Evolutionary conservation across 768 basidiomycete genomes (phyloP), one percentile per base, ranked within the genome.

Genomic region (Gloeophyllum trabeum): DNA sequence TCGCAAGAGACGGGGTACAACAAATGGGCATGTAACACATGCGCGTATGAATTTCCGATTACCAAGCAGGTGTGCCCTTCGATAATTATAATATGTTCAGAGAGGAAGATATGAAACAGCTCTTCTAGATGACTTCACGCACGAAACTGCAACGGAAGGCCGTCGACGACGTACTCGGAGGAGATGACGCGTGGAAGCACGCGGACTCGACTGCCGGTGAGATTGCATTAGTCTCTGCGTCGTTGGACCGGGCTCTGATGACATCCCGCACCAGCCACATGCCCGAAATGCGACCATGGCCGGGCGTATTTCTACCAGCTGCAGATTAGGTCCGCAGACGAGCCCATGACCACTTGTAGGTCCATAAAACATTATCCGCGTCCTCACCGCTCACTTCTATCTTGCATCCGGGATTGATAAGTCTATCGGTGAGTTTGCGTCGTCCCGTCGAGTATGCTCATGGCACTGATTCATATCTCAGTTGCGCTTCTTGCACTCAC

Each of bases 1-100:
- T 85, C 81, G 4, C 66, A 75, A 4, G 82, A 85, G 46, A 79
- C 80, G 0, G 81, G 84, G 1, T 80, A 79, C 58, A 86, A 94
- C 64, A 91, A 90, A 67, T 94, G 89, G 84, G 81, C 81, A 0
- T 97, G 92, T 57, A 86, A 87, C 51, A 80, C 84, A 1, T 98
- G 96, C 57, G 81, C 96, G 3, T 99, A 98, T 57, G 89, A 97
- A 54, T 97, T 93, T 56, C 86, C 88, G 0, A 89, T 94, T 51
- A 73, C 76, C 2, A 85, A 90, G 54, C 86, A 87, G 64, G 88
- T 81, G 3, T 23, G 66, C 47, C 21, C 13, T 13, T 35, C 23
- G 49, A n/a, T n/a, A n/a, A n/a, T n/a, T n/a, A n/a, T n/a, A n/a
- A n/a, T n/a, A n/a, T n/a, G n/a, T n/a, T n/a, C n/a, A n/a, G n/a